These are phyloP conservation scores for Helianthus tuberosus DNA, from an alignment of 129 eudicot species.

Conservation along the genomic window DNA sequence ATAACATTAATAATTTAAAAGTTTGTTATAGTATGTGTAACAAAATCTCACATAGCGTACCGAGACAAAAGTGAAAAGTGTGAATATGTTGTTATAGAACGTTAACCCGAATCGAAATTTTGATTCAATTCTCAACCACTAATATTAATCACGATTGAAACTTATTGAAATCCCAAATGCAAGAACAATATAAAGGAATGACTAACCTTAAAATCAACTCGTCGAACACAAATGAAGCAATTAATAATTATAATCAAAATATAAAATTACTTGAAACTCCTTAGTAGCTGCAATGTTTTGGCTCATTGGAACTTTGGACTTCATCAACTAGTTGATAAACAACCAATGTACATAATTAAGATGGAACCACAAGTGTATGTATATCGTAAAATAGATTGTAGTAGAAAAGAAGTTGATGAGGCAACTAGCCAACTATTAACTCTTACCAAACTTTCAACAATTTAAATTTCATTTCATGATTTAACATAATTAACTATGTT, in stretches of 20 bases:
- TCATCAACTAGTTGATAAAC: neutral
- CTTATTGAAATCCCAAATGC: too few relatives aligned
- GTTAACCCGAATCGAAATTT: too few relatives aligned
- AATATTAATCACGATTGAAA: too few relatives aligned
- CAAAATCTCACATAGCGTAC: too few relatives aligned
- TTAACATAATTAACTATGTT: neutral
- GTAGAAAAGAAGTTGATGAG: slow-evolving; percentile 10
- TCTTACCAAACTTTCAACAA: slow-evolving; percentile 4
- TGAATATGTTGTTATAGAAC: too few relatives aligned
- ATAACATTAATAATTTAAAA: too few relatives aligned
- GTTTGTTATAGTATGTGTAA: too few relatives aligned
- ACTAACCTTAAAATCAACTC: too few relatives aligned
- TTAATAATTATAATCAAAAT: neutral
- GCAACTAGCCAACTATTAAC: slow-evolving; percentile 1
- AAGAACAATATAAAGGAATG: too few relatives aligned
- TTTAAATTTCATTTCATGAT: neutral
- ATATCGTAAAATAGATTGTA: neutral
- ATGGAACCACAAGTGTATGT: neutral
- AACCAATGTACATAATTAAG: neutral
- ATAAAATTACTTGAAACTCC: slow-evolving; percentile 6
- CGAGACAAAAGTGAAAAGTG: too few relatives aligned
- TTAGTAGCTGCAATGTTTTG: slow-evolving; percentile 5
- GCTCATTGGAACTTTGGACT: slow-evolving; percentile 2
- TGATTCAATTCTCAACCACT: too few relatives aligned
- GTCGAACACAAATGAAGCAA: neutral